Evolutionary conservation across 2,329 filamentous ascomycete species (phyloP).

Genomic region (Cladosporium sp.): DNA sequence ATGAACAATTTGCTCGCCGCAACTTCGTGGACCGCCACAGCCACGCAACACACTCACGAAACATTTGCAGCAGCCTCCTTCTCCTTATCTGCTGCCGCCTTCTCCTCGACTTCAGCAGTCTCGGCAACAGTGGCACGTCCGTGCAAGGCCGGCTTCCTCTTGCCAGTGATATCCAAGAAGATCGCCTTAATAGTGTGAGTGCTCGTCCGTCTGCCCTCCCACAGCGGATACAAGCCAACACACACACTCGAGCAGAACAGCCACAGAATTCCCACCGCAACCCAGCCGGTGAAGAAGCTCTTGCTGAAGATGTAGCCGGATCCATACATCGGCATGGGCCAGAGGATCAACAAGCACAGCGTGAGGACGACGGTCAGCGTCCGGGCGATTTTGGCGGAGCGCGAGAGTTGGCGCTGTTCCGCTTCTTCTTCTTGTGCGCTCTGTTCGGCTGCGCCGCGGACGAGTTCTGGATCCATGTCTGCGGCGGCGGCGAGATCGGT

Average conservation of each 20-base stretch:
- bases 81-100: background rate
- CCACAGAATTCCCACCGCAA: constrained; percentile 50
- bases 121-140: constrained; percentile 36
- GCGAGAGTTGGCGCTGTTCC: constrained; percentile 46
- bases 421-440: constrained; percentile 43
- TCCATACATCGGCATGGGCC: constrained; percentile 55
- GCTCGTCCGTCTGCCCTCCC: constrained; percentile 73
- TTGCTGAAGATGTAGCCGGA: constrained; percentile 51
- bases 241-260: constrained; percentile 65
- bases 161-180: constrained; percentile 58
- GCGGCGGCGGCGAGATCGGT: constrained; percentile 67
- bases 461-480: constrained; percentile 65
- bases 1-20: background rate
- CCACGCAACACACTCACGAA: background rate
- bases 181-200: constrained; percentile 63
- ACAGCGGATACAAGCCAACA: constrained; percentile 80
- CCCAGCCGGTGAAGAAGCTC: constrained; percentile 52
- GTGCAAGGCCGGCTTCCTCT: constrained; percentile 35
- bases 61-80: constrained; percentile 1
- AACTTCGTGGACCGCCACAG: background rate
- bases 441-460: constrained; percentile 53
- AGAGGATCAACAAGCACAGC: constrained; percentile 49
- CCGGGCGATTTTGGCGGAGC: constrained; percentile 52
- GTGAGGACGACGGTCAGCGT: constrained; percentile 64
- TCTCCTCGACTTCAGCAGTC: constrained; percentile 22